Evolutionary conservation across 805 yeast genomes (phyloP).

Genomic region (Torulaspora quercuum): DNA sequence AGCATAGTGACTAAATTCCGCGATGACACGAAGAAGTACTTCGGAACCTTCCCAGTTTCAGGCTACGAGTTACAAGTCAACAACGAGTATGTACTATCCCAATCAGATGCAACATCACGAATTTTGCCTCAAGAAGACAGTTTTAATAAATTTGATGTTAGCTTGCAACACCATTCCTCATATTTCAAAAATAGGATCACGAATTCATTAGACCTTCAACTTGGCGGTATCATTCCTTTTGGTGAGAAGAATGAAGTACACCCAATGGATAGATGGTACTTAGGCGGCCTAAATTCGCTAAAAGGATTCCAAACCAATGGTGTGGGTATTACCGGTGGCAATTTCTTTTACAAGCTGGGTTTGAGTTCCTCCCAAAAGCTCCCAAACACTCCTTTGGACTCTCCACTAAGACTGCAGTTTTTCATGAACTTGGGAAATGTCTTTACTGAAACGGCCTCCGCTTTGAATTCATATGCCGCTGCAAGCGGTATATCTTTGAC

Average conservation of each 20-base stretch:
- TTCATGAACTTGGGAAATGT: slow-evolving; percentile 57
- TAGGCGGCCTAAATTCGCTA: slow-evolving; percentile 64
- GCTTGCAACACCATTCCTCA: slow-evolving; percentile 38
- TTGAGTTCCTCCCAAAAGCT: slow-evolving; percentile 50
- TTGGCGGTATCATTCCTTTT: slow-evolving; percentile 50
- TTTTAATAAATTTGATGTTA: slow-evolving; percentile 32
- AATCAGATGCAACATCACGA: slow-evolving; percentile 32
- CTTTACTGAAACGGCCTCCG: slow-evolving; percentile 19
- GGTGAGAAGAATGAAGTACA: slow-evolving; percentile 43
- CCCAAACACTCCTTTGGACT: slow-evolving; percentile 44
- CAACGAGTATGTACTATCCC: slow-evolving; percentile 46
- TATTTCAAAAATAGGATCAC: slow-evolving; percentile 46
- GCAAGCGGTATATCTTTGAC: slow-evolving; percentile 51
- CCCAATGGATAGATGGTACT: slow-evolving; percentile 64
- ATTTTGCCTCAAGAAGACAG: slow-evolving; percentile 27
- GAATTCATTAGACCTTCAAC: slow-evolving; percentile 43
- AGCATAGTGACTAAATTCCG: slow-evolving; percentile 42
- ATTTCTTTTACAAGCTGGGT: slow-evolving; percentile 48
- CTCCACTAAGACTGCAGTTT: slow-evolving; percentile 59
- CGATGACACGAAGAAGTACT: slow-evolving; percentile 44
- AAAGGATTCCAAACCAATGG: slow-evolving; percentile 62
- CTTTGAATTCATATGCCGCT: slow-evolving; percentile 35
- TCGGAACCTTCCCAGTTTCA: slow-evolving; percentile 42
- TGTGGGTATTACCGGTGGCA: slow-evolving; percentile 62
- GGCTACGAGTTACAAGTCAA: slow-evolving; percentile 44